Conservation (phyloP, 2,329 filamentous ascomycete species). For the Hymenoscyphus repandus region DNA sequence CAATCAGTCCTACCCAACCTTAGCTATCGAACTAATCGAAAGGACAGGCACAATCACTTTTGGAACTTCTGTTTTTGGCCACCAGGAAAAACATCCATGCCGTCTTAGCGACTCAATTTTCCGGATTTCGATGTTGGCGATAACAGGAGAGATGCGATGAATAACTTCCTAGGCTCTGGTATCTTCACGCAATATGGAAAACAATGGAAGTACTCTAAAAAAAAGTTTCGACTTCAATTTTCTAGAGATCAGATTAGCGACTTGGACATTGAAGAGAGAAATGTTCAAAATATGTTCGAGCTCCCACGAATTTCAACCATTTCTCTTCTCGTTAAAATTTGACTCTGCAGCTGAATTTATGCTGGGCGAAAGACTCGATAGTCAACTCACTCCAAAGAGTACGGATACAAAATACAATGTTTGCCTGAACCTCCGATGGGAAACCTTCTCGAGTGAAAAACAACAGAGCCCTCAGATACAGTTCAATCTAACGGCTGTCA, state of each 20-base stretch:
- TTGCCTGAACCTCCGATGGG: too few relatives aligned
- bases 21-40: too few relatives aligned
- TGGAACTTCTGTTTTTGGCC: too few relatives aligned
- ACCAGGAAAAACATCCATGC: constrained; percentile 45
- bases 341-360: constrained; percentile 63
- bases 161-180: constrained; percentile 26
- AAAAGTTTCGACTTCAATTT: constrained; percentile 51
- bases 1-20: too few relatives aligned
- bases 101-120: constrained; percentile 47
- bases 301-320: constrained; percentile 29
- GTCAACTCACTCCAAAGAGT: neutral
- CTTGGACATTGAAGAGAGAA: constrained; percentile 35
- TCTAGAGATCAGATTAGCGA: constrained; percentile 56
- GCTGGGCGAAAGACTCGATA: constrained; percentile 41
- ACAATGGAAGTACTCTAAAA: constrained; percentile 29
- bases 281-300: neutral
- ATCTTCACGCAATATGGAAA: constrained; percentile 31
- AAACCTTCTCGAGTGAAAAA: too few relatives aligned
- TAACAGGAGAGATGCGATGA: constrained; percentile 46
- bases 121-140: constrained; percentile 43
- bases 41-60: too few relatives aligned
- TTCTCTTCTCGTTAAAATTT: constrained; percentile 61
- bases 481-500: too few relatives aligned
- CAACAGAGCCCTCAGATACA: too few relatives aligned
- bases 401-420: too few relatives aligned